Evolutionary conservation across 805 yeast genomes (phyloP).

Genomic region (Kodamaea hsintzibuensis): DNA sequence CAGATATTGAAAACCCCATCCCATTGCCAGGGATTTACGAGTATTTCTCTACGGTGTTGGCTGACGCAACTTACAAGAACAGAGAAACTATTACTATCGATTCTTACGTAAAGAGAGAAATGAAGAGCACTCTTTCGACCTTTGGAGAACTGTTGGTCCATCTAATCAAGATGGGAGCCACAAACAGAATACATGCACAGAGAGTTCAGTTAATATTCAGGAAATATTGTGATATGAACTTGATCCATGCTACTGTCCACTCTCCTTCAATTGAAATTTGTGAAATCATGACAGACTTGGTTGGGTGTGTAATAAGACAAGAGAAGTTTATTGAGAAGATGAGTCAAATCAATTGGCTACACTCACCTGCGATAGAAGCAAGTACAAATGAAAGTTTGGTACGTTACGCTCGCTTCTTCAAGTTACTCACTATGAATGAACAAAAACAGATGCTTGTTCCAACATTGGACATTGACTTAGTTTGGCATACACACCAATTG

Average conservation of each 20-base stretch:
- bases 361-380: conserved; percentile 12
- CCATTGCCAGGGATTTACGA: conserved; percentile 11
- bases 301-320: conserved; percentile 24
- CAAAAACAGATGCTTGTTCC: conserved; percentile 19
- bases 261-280: neutral
- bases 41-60: conserved; percentile 13
- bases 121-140: neutral
- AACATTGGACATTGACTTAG: conserved; percentile 28
- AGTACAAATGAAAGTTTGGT: conserved; percentile 15
- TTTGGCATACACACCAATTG: conserved; percentile 32
- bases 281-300: conserved; percentile 22
- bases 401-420: conserved; percentile 21
- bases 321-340: conserved; percentile 22
- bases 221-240: conserved; percentile 15
- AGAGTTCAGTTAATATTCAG: conserved; percentile 7
- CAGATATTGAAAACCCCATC: conserved; percentile 10
- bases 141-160: neutral
- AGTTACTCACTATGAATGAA: conserved; percentile 6
- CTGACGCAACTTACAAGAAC: neutral
- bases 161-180: neutral
- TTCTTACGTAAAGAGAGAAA: conserved; percentile 7
- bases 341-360: conserved; percentile 19
- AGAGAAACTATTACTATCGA: conserved; percentile 7
- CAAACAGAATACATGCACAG: conserved; percentile 3
- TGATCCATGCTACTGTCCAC: conserved; percentile 12